Conservation (phyloP, 495 filamentous ascomycete species). For the Lasiosphaeria miniovina region DNA sequence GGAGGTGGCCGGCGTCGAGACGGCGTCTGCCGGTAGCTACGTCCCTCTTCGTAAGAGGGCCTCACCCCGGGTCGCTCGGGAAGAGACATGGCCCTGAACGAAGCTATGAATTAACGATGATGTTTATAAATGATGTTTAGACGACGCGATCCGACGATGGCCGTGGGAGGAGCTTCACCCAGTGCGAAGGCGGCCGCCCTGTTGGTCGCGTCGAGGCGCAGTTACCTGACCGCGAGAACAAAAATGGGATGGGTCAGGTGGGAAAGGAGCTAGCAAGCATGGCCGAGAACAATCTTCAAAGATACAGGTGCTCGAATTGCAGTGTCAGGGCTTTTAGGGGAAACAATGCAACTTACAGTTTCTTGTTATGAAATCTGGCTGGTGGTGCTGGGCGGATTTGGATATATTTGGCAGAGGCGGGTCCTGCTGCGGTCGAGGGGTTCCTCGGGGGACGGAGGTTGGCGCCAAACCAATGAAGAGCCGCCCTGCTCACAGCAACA, state of each 20-base stretch:
- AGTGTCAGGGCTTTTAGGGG: constrained; percentile 8
- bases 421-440: constrained; percentile 24
- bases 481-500: neutral
- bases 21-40: constrained; percentile 63
- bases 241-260: neutral
- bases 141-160: neutral
- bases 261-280: neutral
- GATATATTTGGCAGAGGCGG: constrained; percentile 19
- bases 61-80: constrained; percentile 62
- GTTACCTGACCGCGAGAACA: neutral
- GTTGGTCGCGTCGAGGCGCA: neutral
- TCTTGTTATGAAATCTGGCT: constrained; percentile 23
- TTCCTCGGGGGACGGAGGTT: constrained; percentile 25
- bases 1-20: constrained; percentile 59
- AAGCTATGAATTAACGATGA: constrained; percentile 20
- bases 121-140: neutral
- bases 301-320: constrained; percentile 12
- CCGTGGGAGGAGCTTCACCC: constrained; percentile 7
- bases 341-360: constrained; percentile 22
- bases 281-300: constrained; percentile 5
- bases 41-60: constrained; percentile 57
- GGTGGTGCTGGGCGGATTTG: constrained; percentile 13
- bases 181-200: neutral
- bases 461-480: constrained; percentile 17
- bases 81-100: constrained; percentile 57